phyloP scores from a whole-genome alignment of 2,329 filamentous ascomycete species.

The Acrodontium crateriforme region DNA sequence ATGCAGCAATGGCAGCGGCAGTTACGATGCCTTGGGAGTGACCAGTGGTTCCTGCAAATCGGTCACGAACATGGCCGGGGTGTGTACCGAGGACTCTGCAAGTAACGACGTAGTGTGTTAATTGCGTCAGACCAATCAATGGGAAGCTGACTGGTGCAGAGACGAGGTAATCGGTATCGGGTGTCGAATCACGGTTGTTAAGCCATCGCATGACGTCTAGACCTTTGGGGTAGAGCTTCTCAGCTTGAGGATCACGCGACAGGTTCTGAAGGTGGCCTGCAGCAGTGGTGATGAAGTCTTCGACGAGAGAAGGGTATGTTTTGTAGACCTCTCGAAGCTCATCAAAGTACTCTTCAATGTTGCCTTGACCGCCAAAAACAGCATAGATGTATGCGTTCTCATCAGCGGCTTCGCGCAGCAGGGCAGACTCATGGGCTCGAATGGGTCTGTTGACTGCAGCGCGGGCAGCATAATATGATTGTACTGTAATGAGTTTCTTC shows the following conservation, averaged over 20 bases:
- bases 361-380: constrained; percentile 93
- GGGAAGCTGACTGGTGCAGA: constrained; percentile 93
- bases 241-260: constrained; percentile 68
- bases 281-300: constrained; percentile 66
- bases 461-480: constrained; percentile 83
- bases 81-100: constrained; percentile 83
- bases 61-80: constrained; percentile 74
- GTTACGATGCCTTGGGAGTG: constrained; percentile 96
- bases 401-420: constrained; percentile 77
- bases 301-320: constrained; percentile 83
- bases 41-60: constrained; percentile 77
- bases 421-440: constrained; percentile 83
- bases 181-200: constrained; percentile 74
- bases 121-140: constrained; percentile 86
- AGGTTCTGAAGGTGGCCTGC: constrained; percentile 80
- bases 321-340: constrained; percentile 83
- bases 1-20: constrained; percentile 79
- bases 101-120: constrained; percentile 89
- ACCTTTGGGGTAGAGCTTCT: constrained; percentile 96
- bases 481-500: constrained; percentile 84
- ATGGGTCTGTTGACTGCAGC: constrained; percentile 72
- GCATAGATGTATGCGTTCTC: constrained; percentile 75
- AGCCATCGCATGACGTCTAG: constrained; percentile 91
- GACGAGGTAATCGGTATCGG: constrained; percentile 86
- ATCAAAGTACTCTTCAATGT: constrained; percentile 99